These are phyloP conservation scores for Aaosphaeria arxii DNA, from an alignment of 2,329 filamentous ascomycete genomes.

Conservation along the genomic window DNA sequence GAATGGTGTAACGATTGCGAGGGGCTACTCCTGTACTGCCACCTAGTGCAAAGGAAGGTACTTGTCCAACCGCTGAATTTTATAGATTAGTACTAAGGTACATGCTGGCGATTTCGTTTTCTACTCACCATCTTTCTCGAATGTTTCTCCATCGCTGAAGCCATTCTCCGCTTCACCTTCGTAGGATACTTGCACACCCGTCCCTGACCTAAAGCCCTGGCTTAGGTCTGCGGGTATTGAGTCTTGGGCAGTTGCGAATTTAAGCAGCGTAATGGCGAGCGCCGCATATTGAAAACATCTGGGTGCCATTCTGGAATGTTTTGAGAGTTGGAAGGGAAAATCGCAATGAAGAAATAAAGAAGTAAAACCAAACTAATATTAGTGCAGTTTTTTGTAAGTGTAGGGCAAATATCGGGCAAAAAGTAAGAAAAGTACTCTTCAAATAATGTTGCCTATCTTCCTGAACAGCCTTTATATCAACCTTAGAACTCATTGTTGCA, in stretches of 20 bases:
- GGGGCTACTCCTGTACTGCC: slow-evolving; percentile 29
- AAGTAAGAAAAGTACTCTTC: not conserved
- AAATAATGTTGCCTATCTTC: not conserved
- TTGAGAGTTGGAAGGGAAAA: not conserved
- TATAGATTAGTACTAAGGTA: slow-evolving; percentile 2
- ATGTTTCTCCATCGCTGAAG: slow-evolving; percentile 25
- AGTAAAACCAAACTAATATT: not conserved
- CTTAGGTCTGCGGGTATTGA: slow-evolving; percentile 8
- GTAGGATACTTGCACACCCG: slow-evolving; percentile 29
- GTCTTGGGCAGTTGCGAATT: slow-evolving; percentile 1
- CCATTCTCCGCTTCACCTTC: slow-evolving; percentile 21
- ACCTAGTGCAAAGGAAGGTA: slow-evolving; percentile 32
- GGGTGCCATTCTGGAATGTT: slow-evolving; percentile 4
- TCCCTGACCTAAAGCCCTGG: slow-evolving; percentile 14
- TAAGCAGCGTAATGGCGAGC: slow-evolving; percentile 2
- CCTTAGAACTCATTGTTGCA: not conserved
- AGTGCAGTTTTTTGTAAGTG: not conserved
- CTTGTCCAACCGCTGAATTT: slow-evolving; percentile 18
- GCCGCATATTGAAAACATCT: slow-evolving; percentile 3
- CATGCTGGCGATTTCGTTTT: not conserved
- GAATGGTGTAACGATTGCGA: slow-evolving; percentile 22
- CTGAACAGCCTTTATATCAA: not conserved
- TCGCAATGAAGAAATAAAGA: not conserved
- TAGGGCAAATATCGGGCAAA: not conserved
- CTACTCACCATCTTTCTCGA: slow-evolving; percentile 20